Percentiles rank a stretch among this genome's conserved stretches.
phyloP scores from a whole-genome alignment of 345 rosid genomes.

The Eucalyptus curtisii region DNA sequence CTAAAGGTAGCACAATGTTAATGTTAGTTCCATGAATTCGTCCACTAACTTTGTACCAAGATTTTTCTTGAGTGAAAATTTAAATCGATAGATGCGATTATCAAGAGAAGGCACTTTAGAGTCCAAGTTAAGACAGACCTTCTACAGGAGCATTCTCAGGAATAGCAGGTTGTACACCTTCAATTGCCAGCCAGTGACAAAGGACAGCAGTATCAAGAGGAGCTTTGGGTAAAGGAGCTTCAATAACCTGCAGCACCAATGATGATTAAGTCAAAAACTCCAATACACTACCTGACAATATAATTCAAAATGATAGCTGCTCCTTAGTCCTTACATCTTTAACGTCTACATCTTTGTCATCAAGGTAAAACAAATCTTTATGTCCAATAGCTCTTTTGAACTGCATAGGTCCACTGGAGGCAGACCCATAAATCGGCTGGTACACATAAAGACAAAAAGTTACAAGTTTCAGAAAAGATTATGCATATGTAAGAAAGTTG shows the following conservation, averaged over 20 bases:
- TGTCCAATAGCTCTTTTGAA: slow-evolving; percentile 90
- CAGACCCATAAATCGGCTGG: slow-evolving; percentile 86
- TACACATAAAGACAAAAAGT: slow-evolving; percentile 2
- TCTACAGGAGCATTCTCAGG: slow-evolving; percentile 89
- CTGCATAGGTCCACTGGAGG: slow-evolving; percentile 65
- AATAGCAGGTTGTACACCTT: slow-evolving; percentile 91
- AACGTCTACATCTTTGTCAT: slow-evolving; percentile 87
- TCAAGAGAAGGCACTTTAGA: background rate
- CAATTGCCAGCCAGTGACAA: slow-evolving; percentile 99
- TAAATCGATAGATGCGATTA: background rate
- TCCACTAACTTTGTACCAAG: background rate
- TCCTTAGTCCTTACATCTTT: slow-evolving; percentile 62
- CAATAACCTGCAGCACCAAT: slow-evolving; percentile 55
- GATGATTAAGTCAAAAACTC: background rate
- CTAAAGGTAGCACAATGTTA: background rate
- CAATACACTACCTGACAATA: background rate
- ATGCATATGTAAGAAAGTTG: background rate
- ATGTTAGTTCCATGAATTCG: background rate
- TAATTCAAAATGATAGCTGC: background rate
- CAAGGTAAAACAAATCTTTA: slow-evolving; percentile 80
- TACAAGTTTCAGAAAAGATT: background rate
- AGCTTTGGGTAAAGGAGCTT: slow-evolving; percentile 93
- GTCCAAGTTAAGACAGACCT: slow-evolving; percentile 28
- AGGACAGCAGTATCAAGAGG: slow-evolving; percentile 77
- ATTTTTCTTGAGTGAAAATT: background rate